These are phyloP conservation scores for Leccinum pallidistipes DNA, from an alignment of 1,284 basidiomycete species.

Conservation along the genomic window DNA sequence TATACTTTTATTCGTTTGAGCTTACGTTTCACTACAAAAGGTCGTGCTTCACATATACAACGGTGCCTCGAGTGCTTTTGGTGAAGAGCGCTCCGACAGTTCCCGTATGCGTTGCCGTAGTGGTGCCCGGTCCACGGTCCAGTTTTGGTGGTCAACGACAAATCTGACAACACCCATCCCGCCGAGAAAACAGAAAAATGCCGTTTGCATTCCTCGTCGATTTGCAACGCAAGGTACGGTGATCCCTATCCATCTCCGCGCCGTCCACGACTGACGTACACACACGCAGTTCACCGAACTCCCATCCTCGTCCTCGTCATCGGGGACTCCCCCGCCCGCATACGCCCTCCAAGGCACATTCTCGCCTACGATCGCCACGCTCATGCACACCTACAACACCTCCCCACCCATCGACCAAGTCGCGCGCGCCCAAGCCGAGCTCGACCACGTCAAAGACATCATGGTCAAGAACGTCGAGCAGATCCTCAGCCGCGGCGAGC, in stretches of 20 bases:
- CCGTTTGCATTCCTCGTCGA: slow-evolving; percentile 93
- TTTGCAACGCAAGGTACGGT: slow-evolving; percentile 69
- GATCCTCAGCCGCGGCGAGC: slow-evolving; percentile 91
- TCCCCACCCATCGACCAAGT: slow-evolving; percentile 92
- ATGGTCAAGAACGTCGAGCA: slow-evolving; percentile 98
- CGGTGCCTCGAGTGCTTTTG: no score
- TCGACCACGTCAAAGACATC: slow-evolving; percentile 94
- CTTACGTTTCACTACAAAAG: no score
- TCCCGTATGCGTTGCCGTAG: no score
- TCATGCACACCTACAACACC: slow-evolving; percentile 88
- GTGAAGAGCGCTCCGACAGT: no score
- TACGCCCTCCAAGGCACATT: slow-evolving; percentile 73
- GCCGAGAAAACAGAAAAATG: slow-evolving; percentile 59
- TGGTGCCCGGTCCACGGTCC: no score
- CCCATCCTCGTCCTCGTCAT: slow-evolving; percentile 43
- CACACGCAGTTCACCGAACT: slow-evolving; percentile 60
- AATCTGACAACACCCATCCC: no score
- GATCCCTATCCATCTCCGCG: neutral
- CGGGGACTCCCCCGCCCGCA: slow-evolving; percentile 44
- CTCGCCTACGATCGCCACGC: slow-evolving; percentile 60
- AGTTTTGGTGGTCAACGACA: neutral
- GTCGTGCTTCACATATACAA: no score
- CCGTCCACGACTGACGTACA: neutral
- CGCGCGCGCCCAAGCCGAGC: slow-evolving; percentile 84
- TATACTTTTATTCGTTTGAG: no score